phyloP scores from a whole-genome alignment of 2,329 filamentous ascomycete genomes.

The Penicillium sp. region DNA sequence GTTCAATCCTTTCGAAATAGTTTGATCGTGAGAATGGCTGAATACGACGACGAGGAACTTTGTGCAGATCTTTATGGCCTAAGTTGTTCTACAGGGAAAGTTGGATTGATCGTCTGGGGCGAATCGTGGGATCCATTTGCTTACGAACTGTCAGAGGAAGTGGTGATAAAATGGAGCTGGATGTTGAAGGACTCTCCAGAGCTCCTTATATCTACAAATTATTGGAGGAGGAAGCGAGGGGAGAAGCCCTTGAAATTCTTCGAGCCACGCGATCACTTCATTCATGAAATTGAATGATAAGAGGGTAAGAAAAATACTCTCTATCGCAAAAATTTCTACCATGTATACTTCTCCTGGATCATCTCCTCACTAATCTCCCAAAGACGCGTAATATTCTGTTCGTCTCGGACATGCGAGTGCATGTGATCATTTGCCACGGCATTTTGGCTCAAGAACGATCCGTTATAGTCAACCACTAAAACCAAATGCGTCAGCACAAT shows the following conservation, averaged over 20 bases:
- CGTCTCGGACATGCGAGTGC: slow-evolving; percentile 33
- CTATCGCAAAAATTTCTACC: not conserved
- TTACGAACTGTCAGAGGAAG: slow-evolving; percentile 39
- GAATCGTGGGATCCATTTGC: slow-evolving; percentile 39
- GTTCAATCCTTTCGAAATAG: slow-evolving; percentile 34
- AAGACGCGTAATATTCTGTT: slow-evolving; percentile 34
- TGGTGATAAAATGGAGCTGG: slow-evolving; percentile 37
- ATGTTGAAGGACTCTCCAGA: slow-evolving; percentile 34
- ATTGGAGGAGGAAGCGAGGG: slow-evolving; percentile 30
- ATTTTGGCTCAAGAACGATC: slow-evolving; percentile 28
- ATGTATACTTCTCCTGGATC: slow-evolving; percentile 36
- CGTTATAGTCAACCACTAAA: slow-evolving; percentile 3
- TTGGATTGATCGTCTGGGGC: slow-evolving; percentile 38
- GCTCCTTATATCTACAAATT: slow-evolving; percentile 37
- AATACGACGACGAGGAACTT: slow-evolving; percentile 34
- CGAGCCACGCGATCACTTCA: not conserved
- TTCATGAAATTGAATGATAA: slow-evolving; percentile 14
- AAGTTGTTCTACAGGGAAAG: slow-evolving; percentile 9
- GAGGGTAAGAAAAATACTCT: not conserved
- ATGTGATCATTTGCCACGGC: slow-evolving; percentile 32
- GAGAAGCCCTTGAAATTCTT: slow-evolving; percentile 23
- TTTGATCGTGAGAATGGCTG: slow-evolving; percentile 24
- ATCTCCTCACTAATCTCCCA: slow-evolving; percentile 42
- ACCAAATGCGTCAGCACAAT: not conserved
- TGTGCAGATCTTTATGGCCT: slow-evolving; percentile 31